phyloP scores from a whole-genome alignment of 768 basidiomycete species.

The Mycena galopus region DNA sequence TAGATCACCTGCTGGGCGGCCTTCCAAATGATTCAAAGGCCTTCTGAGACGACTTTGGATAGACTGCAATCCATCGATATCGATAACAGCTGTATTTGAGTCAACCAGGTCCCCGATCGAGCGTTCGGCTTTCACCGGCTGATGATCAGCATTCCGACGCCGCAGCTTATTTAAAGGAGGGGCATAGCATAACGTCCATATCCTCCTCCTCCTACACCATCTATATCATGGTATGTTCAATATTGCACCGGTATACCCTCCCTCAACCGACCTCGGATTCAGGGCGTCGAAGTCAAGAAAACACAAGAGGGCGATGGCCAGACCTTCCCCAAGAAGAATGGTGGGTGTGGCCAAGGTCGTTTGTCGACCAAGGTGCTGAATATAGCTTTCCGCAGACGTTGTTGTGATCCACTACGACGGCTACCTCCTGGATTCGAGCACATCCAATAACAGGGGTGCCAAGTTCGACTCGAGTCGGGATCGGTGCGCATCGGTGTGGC shows the following conservation, averaged over 20 bases:
- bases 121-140: background rate
- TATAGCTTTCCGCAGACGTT: slow-evolving; percentile 61
- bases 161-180: slow-evolving; percentile 8
- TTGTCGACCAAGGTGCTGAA: slow-evolving; percentile 20
- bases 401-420: slow-evolving; percentile 88
- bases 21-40: background rate
- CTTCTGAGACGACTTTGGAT: background rate
- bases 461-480: slow-evolving; percentile 84
- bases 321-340: slow-evolving; percentile 77
- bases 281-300: slow-evolving; percentile 82
- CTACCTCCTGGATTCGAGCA: slow-evolving; percentile 60
- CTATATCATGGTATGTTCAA: slow-evolving; percentile 4
- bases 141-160: slow-evolving; percentile 16
- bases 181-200: background rate
- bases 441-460: slow-evolving; percentile 49
- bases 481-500: slow-evolving; percentile 67
- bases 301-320: slow-evolving; percentile 73
- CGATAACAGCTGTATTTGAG: slow-evolving; percentile 21
- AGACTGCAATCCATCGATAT: slow-evolving; percentile 28
- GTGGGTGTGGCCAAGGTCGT: slow-evolving; percentile 55
- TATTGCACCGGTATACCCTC: too few relatives aligned
- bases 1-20: background rate
- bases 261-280: background rate
- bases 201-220: background rate
- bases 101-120: background rate